A percentile compares a stretch with the other conserved stretches of the same genome.
Evolutionary conservation across 306 rosid genomes (phyloP).

Genomic region (Heteromeles arbutifolia): DNA sequence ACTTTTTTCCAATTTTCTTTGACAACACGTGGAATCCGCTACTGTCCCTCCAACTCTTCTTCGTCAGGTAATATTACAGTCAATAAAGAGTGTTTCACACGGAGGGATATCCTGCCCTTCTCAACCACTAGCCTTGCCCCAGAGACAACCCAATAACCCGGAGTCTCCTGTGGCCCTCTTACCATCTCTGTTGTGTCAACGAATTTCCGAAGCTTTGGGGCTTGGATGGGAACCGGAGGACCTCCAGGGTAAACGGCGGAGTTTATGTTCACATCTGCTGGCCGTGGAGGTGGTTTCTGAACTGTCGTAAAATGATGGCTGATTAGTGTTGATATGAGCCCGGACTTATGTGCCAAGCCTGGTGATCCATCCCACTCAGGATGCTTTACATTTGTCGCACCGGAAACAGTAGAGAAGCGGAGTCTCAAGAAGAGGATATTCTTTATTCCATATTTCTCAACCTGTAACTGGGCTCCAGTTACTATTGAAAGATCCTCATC

Average conservation of each 20-base stretch:
- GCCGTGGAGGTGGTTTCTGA: constrained; percentile 79
- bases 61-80: constrained; percentile 67
- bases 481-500: constrained; percentile 76
- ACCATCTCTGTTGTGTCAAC: constrained; percentile 93
- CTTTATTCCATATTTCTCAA: constrained; percentile 76
- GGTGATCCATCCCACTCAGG: constrained; percentile 97
- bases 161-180: constrained; percentile 90
- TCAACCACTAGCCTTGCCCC: constrained; percentile 90
- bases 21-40: constrained; percentile 19
- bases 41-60: constrained; percentile 53
- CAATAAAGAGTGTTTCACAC: constrained; percentile 77
- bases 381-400: constrained; percentile 59
- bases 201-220: constrained; percentile 79
- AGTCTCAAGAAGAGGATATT: constrained; percentile 76
- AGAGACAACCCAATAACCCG: constrained; percentile 96
- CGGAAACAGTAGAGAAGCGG: constrained; percentile 59
- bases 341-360: constrained; percentile 76
- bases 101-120: constrained; percentile 75
- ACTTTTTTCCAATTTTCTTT: neutral
- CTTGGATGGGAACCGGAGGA: constrained; percentile 88
- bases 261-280: constrained; percentile 91
- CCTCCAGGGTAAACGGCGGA: constrained; percentile 95
- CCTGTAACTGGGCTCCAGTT: constrained; percentile 90
- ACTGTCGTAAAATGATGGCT: constrained; percentile 86
- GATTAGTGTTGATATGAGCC: constrained; percentile 86